Evolutionary conservation across 148 eudicot species (phyloP), one percentile per base, ranked within the genome.

Genomic region (Persicaria maculosa): DNA sequence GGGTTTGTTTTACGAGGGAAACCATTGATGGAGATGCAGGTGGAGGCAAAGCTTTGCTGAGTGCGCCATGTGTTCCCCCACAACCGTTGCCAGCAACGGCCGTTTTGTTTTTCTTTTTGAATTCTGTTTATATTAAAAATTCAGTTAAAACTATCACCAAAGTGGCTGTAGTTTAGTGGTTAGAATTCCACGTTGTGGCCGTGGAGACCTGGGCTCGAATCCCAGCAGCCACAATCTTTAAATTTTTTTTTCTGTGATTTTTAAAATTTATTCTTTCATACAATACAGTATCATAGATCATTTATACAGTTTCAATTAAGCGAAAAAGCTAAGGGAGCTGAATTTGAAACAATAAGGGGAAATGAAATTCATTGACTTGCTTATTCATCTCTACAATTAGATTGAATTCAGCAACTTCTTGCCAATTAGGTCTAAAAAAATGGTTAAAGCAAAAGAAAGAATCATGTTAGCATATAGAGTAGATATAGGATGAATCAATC

Each of bases 141-240:
- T 31, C 40, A 31, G 40, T 31, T 31, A 31, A 1, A 31, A 1
- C 0, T 31, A 9, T 36, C 44, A 76, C 0, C 52, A 48, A 53
- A 6, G 65, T 43, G 44, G 52, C 71, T 76, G n/a, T 69, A 31
- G 14, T 50, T 54, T 53, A 45, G 44, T 68, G 72, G 72, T 68
- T 22, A 68, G 72, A 68, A 68, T 68, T 68, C 72, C 72, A 68
- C 50, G 68, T 53, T 70, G 79, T 80, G 79, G 80, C 80, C 76
- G 80, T 78, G 80, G 76, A 78, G 80, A 78, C 80, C 80, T 72
- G 76, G 76, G 80, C 80, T 73, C 76, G 76, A 73, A 78, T 73
- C 76, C 80, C 80, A 72, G 76, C 76, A 78, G 76, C 76, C 80
- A 78, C 73, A 68, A 6, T 61, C 19, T 19, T 22, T 5, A 4